Base-by-base conservation (phyloP, 2,329 filamentous ascomycete genomes). In the Aaosphaeria pasadenensis region DNA sequence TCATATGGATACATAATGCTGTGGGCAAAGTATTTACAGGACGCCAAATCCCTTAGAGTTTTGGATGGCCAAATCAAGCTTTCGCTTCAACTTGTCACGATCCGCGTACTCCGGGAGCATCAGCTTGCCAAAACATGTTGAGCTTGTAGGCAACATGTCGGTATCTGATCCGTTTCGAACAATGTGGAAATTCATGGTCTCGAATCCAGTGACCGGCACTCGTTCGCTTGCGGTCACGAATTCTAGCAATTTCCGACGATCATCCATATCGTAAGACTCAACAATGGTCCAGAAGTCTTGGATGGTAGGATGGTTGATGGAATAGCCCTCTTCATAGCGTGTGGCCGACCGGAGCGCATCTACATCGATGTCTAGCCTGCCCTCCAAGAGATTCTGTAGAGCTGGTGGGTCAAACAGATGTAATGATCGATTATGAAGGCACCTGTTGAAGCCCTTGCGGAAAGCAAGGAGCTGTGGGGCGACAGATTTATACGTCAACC, bases 211-310 rank as follows among this genome's bases (percentile, higher is more conserved):
- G 0, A 96, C 88, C 0, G 94, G 94, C 2, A 97, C 82, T 2
- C 94, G 82, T 63, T 96, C 91, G 59, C 86, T 92, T 0, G 92
- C 92, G 11, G 94, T 99, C 30, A 99, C 91, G 62, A 99, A 99
- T 67, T 96, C 91, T 31, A 99, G 77, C 32, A 99, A 74, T 59
- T 83, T 84, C 45, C 84, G 81, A 70, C 87, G 87, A 77, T 91
- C 87, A 40, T 80, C 77, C 11, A 86, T 78, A 50, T 83, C 78
- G 63, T 82, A 94, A 33, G 67, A 70, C 54, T 80, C 80, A 1
- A 96, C 87, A 6, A 96, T 80, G 9, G 78, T 78, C 94, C 94
- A 99, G 67, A 99, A 97, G 57, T 88, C 83, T 28, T 77, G 74
- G 39, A 99, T 84, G 1, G 86, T 83, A 11, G 76, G 82, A 55